Evolutionary conservation across 768 basidiomycete genomes (phyloP), one percentile per base, ranked within the genome.

Genomic region (Lentinus brumalis): DNA sequence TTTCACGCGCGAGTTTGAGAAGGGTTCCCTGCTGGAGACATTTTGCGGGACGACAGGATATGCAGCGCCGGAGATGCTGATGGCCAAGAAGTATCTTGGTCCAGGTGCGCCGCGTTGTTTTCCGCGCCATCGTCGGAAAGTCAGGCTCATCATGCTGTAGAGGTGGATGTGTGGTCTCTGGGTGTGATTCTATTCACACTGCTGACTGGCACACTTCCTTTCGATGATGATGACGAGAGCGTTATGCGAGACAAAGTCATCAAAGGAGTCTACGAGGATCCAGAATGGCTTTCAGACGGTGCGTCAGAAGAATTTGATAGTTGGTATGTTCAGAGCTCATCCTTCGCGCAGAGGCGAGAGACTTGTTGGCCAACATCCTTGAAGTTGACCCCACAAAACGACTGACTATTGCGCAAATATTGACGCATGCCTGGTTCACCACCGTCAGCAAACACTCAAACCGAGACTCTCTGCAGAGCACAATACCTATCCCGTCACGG

Each of bases 31-130:
- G 32, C 86, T 98, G 83, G 95, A 97, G 70, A 97, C 95, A 0
- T 96, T 91, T 70, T 98, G 95, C 69, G 95, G 96, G 10, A 97
- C 95, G 10, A 96, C 95, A 2, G 94, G 92, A 14, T 91, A 98
- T 73, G 95, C 95, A 5, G 84, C 92, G 30, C 95, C 95, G 2
- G 95, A 97, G 76, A 96, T 98, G 87, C 74, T 98, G 21, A 81
- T 88, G 65, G 90, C 90, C 1, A 85, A 85, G 76, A 94, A 87
- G 74, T 99, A 99, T 69, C 83, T 89, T 50, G 97, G 97, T 3
- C 91, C 90, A 71, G 93, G 94, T 88, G 53, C 60, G 86, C 76
- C 42, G n/a, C 44, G 10, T 2, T 58, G 41, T 50, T 50, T 11
- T 26, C 50, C 15, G 31, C 41, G 56, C 44, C 45, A 12, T 50